Percentiles rank a stretch among this genome's conserved stretches.
phyloP scores from a whole-genome alignment of 371 early-diverging fungal genomes.

The Syncephalastrum monosporum region DNA sequence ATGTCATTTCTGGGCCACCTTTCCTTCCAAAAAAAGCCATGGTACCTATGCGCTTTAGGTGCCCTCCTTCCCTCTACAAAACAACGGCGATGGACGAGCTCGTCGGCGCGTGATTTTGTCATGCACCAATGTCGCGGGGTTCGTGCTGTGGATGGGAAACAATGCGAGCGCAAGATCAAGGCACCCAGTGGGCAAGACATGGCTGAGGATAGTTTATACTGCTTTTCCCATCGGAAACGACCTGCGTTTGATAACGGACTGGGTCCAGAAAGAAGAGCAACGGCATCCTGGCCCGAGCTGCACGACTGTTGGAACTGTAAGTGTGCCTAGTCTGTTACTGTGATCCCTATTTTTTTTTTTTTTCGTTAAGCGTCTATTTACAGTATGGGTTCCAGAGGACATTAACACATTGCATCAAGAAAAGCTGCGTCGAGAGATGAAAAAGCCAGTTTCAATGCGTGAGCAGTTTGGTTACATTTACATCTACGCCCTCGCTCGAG shows the following conservation, averaged over 20 bases:
- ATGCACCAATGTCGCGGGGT: conserved; percentile 13
- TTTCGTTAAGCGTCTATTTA: neutral
- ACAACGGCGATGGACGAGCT: neutral
- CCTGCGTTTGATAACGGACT: neutral
- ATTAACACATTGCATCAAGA: conserved; percentile 7
- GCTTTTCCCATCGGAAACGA: conserved; percentile 11
- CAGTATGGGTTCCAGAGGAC: conserved; percentile 31
- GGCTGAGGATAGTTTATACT: conserved; percentile 1
- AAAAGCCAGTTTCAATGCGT: conserved; percentile 37
- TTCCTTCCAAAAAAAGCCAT: neutral
- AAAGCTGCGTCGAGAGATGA: conserved; percentile 34
- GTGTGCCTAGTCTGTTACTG: neutral
- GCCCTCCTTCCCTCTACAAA: conserved; percentile 2
- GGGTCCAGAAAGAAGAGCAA: neutral
- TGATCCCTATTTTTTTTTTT: neutral
- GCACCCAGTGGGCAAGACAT: neutral
- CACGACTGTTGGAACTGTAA: conserved; percentile 17
- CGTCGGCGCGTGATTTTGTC: neutral
- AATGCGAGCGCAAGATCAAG: conserved; percentile 13
- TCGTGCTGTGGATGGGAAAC: conserved; percentile 13
- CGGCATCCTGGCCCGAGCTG: neutral
- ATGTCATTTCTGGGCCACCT: neutral
- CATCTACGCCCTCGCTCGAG: conserved; percentile 36
- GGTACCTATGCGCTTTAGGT: conserved; percentile 7
- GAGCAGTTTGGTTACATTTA: conserved; percentile 58